Conservation (phyloP, 2,329 filamentous ascomycete species). For the Epichloe brachyelytri region DNA sequence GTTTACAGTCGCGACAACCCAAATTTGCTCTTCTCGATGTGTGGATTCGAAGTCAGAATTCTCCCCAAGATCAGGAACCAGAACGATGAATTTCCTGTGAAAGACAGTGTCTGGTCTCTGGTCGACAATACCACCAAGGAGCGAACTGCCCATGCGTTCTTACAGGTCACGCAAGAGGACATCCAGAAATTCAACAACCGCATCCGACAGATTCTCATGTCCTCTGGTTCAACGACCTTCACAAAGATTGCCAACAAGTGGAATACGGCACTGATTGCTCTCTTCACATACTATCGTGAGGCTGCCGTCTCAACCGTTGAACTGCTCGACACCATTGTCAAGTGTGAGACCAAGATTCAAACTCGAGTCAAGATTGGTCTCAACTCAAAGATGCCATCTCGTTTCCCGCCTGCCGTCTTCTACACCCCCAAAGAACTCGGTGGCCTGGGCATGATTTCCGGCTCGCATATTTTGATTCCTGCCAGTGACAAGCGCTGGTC, state of each 20-base stretch:
- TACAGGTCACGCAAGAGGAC: conserved; percentile 95
- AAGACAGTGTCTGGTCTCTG: conserved; percentile 96
- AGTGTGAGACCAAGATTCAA: conserved; percentile 99
- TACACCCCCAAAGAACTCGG: conserved; percentile 97
- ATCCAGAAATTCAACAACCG: conserved; percentile 99
- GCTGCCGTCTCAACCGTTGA: conserved; percentile 92
- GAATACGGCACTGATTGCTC: conserved; percentile 93
- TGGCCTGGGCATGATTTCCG: conserved; percentile 96
- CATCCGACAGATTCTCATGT: conserved; percentile 97
- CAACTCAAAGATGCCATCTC: conserved; percentile 98
- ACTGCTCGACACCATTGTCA: conserved; percentile 92
- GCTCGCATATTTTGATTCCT: conserved; percentile 93
- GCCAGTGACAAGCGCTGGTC: conserved; percentile 97
- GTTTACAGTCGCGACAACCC: conserved; percentile 98
- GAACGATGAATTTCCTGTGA: conserved; percentile 92
- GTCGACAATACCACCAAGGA: conserved; percentile 96
- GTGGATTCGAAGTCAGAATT: conserved; percentile 92
- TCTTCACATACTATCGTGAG: conserved; percentile 98
- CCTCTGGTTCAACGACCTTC: conserved; percentile 96
- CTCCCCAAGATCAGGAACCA: conserved; percentile 89
- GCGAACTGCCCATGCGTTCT: conserved; percentile 89
- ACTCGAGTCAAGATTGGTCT: conserved; percentile 96
- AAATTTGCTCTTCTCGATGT: conserved; percentile 95
- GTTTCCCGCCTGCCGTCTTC: conserved; percentile 96
- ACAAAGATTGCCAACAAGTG: conserved; percentile 99